Base-by-base conservation (phyloP, 305 asterid genomes). In the Coffea humblotiana region DNA sequence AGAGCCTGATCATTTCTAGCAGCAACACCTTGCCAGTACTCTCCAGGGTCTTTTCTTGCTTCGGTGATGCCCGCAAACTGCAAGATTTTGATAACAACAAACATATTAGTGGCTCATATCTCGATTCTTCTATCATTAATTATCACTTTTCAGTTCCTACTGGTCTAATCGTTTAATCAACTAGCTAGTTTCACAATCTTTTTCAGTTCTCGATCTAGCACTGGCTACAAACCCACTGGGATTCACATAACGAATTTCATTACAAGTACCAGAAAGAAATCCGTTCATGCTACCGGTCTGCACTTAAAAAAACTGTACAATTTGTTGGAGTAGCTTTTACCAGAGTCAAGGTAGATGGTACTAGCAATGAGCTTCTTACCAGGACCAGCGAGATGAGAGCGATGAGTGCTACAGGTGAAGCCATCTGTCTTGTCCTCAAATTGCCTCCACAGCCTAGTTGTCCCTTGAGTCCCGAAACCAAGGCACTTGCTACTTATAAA, bases 21-120 rank as follows among this genome's bases (percentile, higher is more conserved):
- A 11, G 23, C 61, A 43, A 61, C 79, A 19, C 23, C 61, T 61
- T 63, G 68, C 88, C 85, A 75, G 8, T 84, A 77, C 74, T 80
- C 83, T 32, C 85, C 86, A 1, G 81, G 83, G 56, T 81, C 80
- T 76, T 48, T 80, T 78, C 87, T 82, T 66, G 84, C 85, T 64
- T 78, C 72, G 18, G 64, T 64, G 74, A 47, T 78, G 71, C 35
- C 40, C 23, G 75, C 75, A 32, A 72, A 74, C 91, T 89, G 82
- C 75, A 25, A 51, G 58, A 51, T 13, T 51, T 16, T 3, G 2
- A 1, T 12, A 14, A 49, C 54, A 49, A 49, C 14, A 49, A 49
- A 9, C 15, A 49, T 49, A 14, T 49, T 9, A 49, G 14, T 49
- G 15, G 54, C 54, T 9, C 13, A 48, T 48, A 8, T 8, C 52